Evolutionary conservation across 2,329 filamentous ascomycete genomes (phyloP), one percentile per base, ranked within the genome.

Genomic region (Trichoderma guizhouense): DNA sequence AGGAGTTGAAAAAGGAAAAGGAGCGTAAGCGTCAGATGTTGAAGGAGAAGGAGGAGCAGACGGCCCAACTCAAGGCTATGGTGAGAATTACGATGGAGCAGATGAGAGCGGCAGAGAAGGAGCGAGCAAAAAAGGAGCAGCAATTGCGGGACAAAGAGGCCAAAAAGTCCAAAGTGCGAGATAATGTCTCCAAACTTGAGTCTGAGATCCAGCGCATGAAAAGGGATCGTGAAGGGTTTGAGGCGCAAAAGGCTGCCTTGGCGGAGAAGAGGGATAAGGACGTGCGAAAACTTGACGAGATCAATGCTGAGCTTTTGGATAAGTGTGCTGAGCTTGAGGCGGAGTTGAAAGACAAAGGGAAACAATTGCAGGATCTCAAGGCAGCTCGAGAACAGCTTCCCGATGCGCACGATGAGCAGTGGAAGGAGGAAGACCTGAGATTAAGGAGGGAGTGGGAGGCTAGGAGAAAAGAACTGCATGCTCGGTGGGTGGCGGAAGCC

Each of bases 31-130:
- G 88, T 77, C 91, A 91, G 73, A 87, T 91, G 24, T 86, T 96
- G 69, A 96, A 93, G 79, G 93, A 97, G 78, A 97, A 97, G 80
- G 95, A 98, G 75, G 94, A 97, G 77, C 92, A 91, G 65, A 98
- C 94, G 63, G 91, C 93, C 58, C 94, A 94, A 78, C 83, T 98
- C 69, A 93, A 92, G 77, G 92, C 92, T 74, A 91, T 95, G 78
- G 91, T 97, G 68, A 91, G 93, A 67, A 89, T 89, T 60, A 89
- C 95, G 7, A 94, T 97, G 80, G 90, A 93, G 68, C 87, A 93
- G 74, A 97, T 97, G 84, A 90, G 94, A 62, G 88, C 90, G 5
- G 92, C 93, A 1, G 92, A 97, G 78, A 93, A 92, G 74, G 91
- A 92, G 73, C 93, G 92, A 76, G 86, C 88, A 1, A 93, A 95